Conservation (phyloP, 202 grass and related monocot species). For the Thinopyrum obtusiflorum region DNA sequence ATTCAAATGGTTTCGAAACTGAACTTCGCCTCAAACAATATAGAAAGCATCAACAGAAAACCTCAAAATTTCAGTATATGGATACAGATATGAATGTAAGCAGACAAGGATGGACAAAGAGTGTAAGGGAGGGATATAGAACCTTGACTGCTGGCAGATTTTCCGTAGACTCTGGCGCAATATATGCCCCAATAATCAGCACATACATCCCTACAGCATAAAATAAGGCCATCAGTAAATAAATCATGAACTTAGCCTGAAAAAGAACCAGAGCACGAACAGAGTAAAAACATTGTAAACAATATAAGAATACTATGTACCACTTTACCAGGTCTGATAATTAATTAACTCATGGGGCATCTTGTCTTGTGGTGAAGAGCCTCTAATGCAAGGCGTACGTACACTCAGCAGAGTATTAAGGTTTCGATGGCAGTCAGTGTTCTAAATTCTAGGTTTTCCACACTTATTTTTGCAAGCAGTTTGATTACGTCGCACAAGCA, state of each 20-base stretch:
- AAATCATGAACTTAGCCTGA: background rate
- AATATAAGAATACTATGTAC: background rate
- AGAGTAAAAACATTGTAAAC: background rate
- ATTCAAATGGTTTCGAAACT: no score
- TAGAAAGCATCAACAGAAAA: no score
- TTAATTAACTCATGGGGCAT: no score
- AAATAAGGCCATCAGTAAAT: background rate
- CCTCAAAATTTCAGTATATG: background rate
- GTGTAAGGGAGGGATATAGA: background rate
- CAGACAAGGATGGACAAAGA: background rate
- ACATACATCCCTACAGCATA: slow-evolving; percentile 70
- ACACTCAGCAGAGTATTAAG: no score
- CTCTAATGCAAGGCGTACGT: no score
- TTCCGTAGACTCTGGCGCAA: slow-evolving; percentile 2
- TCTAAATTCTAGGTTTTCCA: background rate
- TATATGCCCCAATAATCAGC: slow-evolving; percentile 62
- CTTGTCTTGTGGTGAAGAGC: no score
- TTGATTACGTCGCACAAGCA: no score
- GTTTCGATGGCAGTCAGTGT: background rate
- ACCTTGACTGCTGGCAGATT: slow-evolving; percentile 55
- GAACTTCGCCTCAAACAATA: no score
- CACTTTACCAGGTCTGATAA: background rate
- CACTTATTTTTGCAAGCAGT: background rate
- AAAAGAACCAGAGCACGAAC: background rate
- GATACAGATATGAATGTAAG: background rate